These are phyloP conservation scores for Lyophyllum semitale DNA, from an alignment of 768 basidiomycete genomes.

Conservation along the genomic window DNA sequence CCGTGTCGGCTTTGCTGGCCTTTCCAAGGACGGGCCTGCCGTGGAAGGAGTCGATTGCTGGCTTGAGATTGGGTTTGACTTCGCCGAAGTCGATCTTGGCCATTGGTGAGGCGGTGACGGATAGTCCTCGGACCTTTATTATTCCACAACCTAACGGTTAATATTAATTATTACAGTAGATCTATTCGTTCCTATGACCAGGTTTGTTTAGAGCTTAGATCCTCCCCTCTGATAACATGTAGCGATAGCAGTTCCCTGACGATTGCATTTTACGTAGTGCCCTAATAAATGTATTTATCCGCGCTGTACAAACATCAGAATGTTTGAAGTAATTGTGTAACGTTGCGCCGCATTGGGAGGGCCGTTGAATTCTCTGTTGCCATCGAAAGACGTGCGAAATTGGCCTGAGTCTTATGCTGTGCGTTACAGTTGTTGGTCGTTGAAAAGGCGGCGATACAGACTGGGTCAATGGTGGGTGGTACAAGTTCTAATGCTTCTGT, in stretches of 20 bases:
- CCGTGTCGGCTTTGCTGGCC: constrained; percentile 67
- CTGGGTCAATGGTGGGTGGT: not conserved
- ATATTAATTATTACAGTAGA: not conserved
- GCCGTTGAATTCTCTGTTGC: too few relatives aligned
- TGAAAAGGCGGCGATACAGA: too few relatives aligned
- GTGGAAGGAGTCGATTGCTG: constrained; percentile 49
- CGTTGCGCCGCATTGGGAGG: too few relatives aligned
- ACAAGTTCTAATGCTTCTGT: not conserved
- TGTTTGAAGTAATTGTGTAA: too few relatives aligned
- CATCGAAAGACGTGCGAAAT: too few relatives aligned
- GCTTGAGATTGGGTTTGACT: constrained; percentile 68
- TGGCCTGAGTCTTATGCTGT: too few relatives aligned
- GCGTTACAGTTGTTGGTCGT: too few relatives aligned
- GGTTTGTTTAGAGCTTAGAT: not conserved
- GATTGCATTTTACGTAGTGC: not conserved
- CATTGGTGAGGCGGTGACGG: constrained; percentile 55
- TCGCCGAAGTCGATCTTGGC: constrained; percentile 47
- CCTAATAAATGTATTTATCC: not conserved
- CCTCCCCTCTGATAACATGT: not conserved
- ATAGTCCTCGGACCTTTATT: not conserved
- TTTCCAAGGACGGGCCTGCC: constrained; percentile 29
- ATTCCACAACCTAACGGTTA: not conserved
- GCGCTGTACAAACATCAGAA: too few relatives aligned
- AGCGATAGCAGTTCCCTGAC: not conserved
- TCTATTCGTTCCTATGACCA: not conserved